Base-by-base conservation (phyloP, 495 filamentous ascomycete species). In the Opeltia flavorubescens region DNA sequence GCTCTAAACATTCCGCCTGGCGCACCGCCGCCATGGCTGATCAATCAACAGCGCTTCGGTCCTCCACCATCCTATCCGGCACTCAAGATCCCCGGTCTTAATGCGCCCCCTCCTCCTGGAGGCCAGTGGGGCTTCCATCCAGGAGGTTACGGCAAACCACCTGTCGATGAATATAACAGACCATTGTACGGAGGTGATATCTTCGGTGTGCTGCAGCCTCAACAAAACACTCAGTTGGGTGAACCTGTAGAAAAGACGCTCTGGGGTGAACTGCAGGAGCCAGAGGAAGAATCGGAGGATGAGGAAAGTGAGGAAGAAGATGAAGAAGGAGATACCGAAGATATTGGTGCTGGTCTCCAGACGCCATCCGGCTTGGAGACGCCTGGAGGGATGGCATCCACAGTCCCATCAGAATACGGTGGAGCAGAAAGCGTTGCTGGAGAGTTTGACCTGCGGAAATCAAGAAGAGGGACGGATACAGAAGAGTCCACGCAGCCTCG, bases 101-200 rank as follows among this genome's bases (percentile, higher is more conserved):
- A 95, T 64, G 87, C 89, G n/a, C 86, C 91, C 3, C 83, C 87
- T 6, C 91, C 91, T 4, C 74, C 84, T n/a, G 91, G 91, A n/a
- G 88, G 81, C 8, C 72, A 77, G 55, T 98, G 91, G 91, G 91
- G 91, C 13, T 95, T 94, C 58, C 83, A 89, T 55, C 87, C 91
- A 24, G 91, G 91, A 34, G 88, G 89, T 30, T 98, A 91, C 64
- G 91, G 91, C 39, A 95, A 95, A 59, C 91, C 91, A 2, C 91
- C 91, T 2, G 78, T 93, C 0, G 88, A 95, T 60, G 91, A 95
- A 54, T 84, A 83, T 58, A 89, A 91, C 60, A 65, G 84, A 21
- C 89, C 91, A 1, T 67, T 94, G 6, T 96, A 86, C 58, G 91
- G 91, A 43, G 88, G 88, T 46, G 91, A 95, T 61, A 86, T 95